Evolutionary conservation across 495 filamentous ascomycete genomes (phyloP), one percentile per base, ranked within the genome.

Genomic region (Baudoinia panamericana): DNA sequence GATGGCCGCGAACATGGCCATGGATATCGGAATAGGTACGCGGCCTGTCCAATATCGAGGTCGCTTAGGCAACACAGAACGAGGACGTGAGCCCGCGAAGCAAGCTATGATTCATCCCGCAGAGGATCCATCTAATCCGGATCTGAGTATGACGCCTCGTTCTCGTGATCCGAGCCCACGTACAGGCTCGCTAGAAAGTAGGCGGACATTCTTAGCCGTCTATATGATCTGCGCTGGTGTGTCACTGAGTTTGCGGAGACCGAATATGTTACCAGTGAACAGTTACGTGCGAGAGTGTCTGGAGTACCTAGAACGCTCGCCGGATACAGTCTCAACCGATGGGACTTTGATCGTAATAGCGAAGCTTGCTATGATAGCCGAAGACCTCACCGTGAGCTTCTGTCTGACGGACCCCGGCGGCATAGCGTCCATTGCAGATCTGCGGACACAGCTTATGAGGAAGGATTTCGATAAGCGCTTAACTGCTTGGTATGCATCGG

Each of bases 1-100:
- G 30, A 69, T 73, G 44, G 68, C 68, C 10, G 62, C 63, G 15
- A 67, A 63, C 3, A 73, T 72, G 69, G 68, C 65, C 0, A 43
- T 71, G 45, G 69, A 72, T 41, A 66, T 73, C 26, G 68, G 69
- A 1, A 55, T 71, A 15, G 39, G 48, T 12, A 41, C 33, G 11
- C 21, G 39, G 13, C 41, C 36, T 1, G 36, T 32, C 6, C 10
- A n/a, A 16, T 16, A 30, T 25, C 45, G 45, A 1, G 24, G 17
- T 13, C 43, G 25, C 4, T 33, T 45, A 12, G 43, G 43, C 1
- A 36, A 36, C 15, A 16, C 24, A 2, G 25, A 11, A 11, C 36
- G 25, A 28, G 36, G 36, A 18, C 36, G 36, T 2, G 36, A 39
- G 26, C 24, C 26, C 8, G 30, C 23, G 5, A 34, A 20, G 7